Conservation (phyloP, 164 flowering plant species). For the Houttuynia cordata region DNA sequence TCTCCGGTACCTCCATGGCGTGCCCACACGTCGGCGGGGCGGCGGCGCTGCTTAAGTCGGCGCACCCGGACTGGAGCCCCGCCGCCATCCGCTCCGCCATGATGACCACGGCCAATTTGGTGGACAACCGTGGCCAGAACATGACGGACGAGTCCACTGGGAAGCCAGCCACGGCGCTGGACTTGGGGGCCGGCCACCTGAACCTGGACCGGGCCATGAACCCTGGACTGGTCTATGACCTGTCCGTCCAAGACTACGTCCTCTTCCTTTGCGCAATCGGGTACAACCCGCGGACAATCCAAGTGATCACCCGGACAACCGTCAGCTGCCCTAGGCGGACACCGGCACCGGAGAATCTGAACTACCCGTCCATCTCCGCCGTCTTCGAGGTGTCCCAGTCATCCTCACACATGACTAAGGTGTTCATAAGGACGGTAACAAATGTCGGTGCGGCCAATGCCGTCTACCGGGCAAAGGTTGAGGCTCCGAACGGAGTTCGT, state of each 20-base stretch:
- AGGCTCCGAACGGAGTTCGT: conserved; percentile 42
- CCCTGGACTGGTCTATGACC: conserved; percentile 71
- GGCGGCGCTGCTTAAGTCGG: conserved; percentile 71
- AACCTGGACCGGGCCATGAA: conserved; percentile 62
- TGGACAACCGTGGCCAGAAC: no score
- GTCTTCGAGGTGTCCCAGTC: conserved; percentile 21
- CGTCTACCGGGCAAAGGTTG: conserved; percentile 37
- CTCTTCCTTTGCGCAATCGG: conserved; percentile 57
- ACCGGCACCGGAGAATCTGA: conserved; percentile 50
- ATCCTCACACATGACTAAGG: conserved; percentile 28
- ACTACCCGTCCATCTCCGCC: conserved; percentile 68
- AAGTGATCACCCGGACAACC: conserved; percentile 45
- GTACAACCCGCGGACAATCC: conserved; percentile 44
- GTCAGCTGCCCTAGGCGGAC: conserved; percentile 36
- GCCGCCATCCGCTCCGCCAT: conserved; percentile 68
- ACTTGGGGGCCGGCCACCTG: conserved; percentile 59
- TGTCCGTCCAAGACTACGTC: conserved; percentile 40
- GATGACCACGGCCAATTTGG: conserved; percentile 60
- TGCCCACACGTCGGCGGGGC: conserved; percentile 83
- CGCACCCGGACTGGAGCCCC: conserved; percentile 77
- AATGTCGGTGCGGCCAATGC: conserved; percentile 59
- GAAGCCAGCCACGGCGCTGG: conserved; percentile 45
- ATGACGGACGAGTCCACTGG: conserved; percentile 73
- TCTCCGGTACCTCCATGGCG: conserved; percentile 86
- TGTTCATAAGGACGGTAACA: conserved; percentile 48